phyloP scores from a whole-genome alignment of 2,329 filamentous ascomycete genomes.

The Leptographium radiaticola region DNA sequence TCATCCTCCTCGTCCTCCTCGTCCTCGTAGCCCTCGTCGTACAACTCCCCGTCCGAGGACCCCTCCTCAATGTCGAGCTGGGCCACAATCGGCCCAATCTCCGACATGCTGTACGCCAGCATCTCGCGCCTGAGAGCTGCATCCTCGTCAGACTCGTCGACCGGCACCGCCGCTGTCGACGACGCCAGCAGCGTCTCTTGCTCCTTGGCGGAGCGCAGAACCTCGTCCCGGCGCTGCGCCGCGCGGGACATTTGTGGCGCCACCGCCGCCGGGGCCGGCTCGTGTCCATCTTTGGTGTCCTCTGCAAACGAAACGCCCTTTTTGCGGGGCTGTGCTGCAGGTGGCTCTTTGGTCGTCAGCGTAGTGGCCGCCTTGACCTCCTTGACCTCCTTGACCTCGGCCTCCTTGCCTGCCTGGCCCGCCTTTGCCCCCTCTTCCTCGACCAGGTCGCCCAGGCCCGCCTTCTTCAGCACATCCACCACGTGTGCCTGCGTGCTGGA shows the following conservation, averaged over 20 bases:
- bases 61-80: slow-evolving; percentile 74
- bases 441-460: slow-evolving; percentile 40
- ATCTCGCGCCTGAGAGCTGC: slow-evolving; percentile 72
- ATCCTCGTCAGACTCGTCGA: slow-evolving; percentile 69
- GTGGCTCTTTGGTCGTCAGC: background rate
- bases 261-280: slow-evolving; percentile 5
- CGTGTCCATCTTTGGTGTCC: slow-evolving; percentile 38
- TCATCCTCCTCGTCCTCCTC: slow-evolving; percentile 33
- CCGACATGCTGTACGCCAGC: slow-evolving; percentile 77
- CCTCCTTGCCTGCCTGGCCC: background rate
- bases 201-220: slow-evolving; percentile 43
- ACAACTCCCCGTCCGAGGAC: slow-evolving; percentile 36
- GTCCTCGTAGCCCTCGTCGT: slow-evolving; percentile 27
- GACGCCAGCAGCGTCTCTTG: slow-evolving; percentile 34
- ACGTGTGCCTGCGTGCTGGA: slow-evolving; percentile 55
- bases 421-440: slow-evolving; percentile 3
- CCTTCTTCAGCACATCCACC: slow-evolving; percentile 60
- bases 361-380: background rate
- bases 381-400: background rate
- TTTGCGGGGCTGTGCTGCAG: slow-evolving; percentile 17
- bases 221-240: slow-evolving; percentile 37
- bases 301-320: slow-evolving; percentile 53
- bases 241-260: slow-evolving; percentile 17
- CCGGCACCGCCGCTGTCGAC: slow-evolving; percentile 46
- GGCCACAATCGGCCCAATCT: slow-evolving; percentile 84